phyloP scores from a whole-genome alignment of 371 early-diverging fungal genomes.

The Gilbertella persicaria region DNA sequence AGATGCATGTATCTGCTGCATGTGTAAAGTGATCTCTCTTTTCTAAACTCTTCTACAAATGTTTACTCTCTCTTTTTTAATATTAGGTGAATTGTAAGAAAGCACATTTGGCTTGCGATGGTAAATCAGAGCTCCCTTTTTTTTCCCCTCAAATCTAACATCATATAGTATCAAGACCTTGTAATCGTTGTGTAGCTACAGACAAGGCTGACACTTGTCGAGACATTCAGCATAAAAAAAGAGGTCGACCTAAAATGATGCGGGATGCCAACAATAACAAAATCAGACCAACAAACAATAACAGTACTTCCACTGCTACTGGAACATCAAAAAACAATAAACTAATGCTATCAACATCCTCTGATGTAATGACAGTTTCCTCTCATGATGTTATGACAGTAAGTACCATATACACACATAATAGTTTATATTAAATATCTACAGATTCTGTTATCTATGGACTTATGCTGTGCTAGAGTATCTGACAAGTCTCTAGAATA shows the following conservation, averaged over 20 bases:
- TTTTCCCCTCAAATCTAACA: not conserved
- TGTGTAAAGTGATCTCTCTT: conserved; percentile 10
- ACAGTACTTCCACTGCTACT: not conserved
- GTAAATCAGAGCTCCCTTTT: conserved; percentile 1
- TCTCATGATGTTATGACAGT: conserved; percentile 6
- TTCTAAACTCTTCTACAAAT: not conserved
- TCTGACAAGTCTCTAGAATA: conserved; percentile 24
- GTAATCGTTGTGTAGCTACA: conserved; percentile 18
- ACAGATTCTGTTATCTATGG: conserved; percentile 25
- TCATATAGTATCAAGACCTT: conserved; percentile 26
- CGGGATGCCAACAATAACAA: conserved; percentile 16
- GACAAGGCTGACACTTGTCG: conserved; percentile 24
- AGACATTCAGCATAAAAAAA: conserved; percentile 27
- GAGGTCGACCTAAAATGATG: conserved; percentile 28
- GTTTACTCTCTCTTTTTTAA: not conserved
- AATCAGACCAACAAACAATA: not conserved
- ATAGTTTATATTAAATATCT: not conserved
- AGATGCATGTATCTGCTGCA: conserved; percentile 22
- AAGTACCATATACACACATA: not conserved
- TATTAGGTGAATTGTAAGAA: conserved; percentile 30
- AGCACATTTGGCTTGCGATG: conserved; percentile 31
- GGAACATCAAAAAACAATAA: not conserved
- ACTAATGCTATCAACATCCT: not conserved
- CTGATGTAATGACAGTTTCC: not conserved
- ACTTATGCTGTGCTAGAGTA: conserved; percentile 27